Percentiles rank a stretch among this genome's conserved stretches.
Evolutionary conservation across 176 grass and related monocot species (phyloP).

Genomic region (Triticum dicoccoides): DNA sequence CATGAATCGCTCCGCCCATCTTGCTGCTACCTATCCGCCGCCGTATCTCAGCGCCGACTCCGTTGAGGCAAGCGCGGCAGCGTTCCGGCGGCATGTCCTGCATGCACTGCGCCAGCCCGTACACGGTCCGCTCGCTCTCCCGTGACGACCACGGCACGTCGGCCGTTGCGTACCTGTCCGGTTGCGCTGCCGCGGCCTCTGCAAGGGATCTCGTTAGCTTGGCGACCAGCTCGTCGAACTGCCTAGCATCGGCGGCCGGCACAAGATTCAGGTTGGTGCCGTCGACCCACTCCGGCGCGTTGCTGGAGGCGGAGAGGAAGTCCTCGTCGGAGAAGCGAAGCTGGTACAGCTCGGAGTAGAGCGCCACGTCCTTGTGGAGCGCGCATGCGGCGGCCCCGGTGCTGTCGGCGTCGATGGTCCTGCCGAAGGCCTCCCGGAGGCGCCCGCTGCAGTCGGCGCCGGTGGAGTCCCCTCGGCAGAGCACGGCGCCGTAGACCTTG

Average conservation of each 20-base stretch:
- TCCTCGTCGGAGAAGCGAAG: slow-evolving; percentile 47
- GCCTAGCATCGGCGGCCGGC: not conserved
- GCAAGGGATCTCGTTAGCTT: slow-evolving; percentile 19
- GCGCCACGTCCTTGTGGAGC: slow-evolving; percentile 23
- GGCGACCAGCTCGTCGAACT: slow-evolving; percentile 11
- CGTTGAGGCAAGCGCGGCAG: slow-evolving; percentile 41
- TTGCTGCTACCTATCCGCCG: not conserved
- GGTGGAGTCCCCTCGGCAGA: slow-evolving; percentile 53
- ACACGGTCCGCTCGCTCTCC: not conserved
- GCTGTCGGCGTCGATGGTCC: not conserved
- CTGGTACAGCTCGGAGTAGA: slow-evolving; percentile 50
- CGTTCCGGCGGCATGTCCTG: slow-evolving; percentile 30
- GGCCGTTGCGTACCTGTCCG: slow-evolving; percentile 21
- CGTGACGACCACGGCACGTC: slow-evolving; percentile 2
- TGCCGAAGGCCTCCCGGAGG: not conserved
- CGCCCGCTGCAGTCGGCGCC: slow-evolving; percentile 15
- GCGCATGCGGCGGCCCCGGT: not conserved
- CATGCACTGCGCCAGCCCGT: slow-evolving; percentile 54
- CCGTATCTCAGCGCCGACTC: not conserved
- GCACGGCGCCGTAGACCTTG: slow-evolving; percentile 38
- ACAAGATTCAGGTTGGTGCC: not conserved
- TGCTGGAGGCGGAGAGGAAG: slow-evolving; percentile 47
- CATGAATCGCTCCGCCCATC: slow-evolving; percentile 40
- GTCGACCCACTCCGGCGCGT: slow-evolving; percentile 16
- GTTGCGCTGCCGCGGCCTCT: not conserved